Conservation (phyloP, 345 rosid genomes). For the Sisymbrium altissimum region DNA sequence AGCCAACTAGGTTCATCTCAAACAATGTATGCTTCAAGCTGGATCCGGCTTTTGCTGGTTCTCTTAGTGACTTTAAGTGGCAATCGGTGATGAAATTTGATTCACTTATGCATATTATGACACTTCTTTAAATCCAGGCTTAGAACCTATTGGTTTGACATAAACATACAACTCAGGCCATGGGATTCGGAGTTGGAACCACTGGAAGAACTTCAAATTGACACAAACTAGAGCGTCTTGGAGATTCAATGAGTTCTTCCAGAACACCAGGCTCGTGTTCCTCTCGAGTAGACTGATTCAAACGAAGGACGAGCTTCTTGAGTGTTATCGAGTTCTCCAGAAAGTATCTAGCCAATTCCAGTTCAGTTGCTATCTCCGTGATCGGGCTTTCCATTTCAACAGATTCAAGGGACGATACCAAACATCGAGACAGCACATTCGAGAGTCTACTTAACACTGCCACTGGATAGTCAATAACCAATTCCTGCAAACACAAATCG, state of each 20-base stretch:
- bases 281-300: neutral
- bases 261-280: neutral
- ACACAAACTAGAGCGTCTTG: neutral
- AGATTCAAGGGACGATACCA: constrained; percentile 5
- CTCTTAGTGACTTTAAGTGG: neutral
- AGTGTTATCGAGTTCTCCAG: constrained; percentile 2
- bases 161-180: neutral
- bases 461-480: neutral
- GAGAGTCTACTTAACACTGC: neutral
- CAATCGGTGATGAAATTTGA: neutral
- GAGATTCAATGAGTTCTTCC: constrained; percentile 3
- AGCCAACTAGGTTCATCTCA: neutral
- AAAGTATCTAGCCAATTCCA: constrained; percentile 1
- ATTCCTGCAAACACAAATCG: neutral
- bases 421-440: neutral
- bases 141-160: neutral
- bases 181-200: neutral
- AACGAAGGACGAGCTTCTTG: constrained; percentile 13
- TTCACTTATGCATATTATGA: neutral
- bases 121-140: neutral
- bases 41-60: neutral
- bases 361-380: neutral
- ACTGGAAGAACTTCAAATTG: neutral
- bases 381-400: constrained; percentile 1
- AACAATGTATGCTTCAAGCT: neutral